Evolutionary conservation across 257 asterid genomes (phyloP).

Genomic region (Cynanchum wilfordii): DNA sequence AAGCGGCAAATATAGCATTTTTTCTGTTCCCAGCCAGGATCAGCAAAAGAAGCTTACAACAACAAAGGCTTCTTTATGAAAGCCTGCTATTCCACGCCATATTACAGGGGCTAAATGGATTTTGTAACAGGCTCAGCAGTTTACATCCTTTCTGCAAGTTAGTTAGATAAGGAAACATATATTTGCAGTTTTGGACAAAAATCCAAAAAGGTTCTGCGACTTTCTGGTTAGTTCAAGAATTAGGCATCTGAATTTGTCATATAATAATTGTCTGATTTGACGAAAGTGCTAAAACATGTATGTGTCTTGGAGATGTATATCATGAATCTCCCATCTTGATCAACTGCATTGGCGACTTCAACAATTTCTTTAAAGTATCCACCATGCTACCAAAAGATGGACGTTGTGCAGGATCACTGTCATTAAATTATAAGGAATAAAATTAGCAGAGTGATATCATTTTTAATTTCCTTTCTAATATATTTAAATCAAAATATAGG

Average conservation of each 20-base stretch:
- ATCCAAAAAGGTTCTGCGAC: neutral
- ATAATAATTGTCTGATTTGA: neutral
- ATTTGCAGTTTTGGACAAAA: neutral
- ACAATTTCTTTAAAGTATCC: conserved; percentile 69
- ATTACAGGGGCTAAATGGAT: neutral
- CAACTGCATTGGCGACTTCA: conserved; percentile 73
- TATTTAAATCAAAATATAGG: too few species aligned
- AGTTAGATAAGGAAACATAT: conserved; percentile 6
- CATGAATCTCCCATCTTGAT: conserved; percentile 58
- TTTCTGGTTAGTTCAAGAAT: neutral
- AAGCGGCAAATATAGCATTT: neutral
- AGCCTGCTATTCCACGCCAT: neutral
- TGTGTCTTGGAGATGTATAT: conserved; percentile 17
- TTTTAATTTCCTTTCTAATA: neutral
- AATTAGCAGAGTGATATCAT: too few species aligned
- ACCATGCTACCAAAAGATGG: conserved; percentile 64
- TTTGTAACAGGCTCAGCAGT: neutral
- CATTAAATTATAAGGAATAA: neutral
- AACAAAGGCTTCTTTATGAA: conserved; percentile 3
- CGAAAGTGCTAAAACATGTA: neutral
- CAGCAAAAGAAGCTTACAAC: neutral
- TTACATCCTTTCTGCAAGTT: neutral
- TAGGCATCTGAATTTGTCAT: neutral
- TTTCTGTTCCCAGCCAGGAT: neutral
- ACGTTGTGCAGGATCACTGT: conserved; percentile 70